phyloP scores from a whole-genome alignment of 192 early-diverging fungal species.

The Gigaspora rosea region DNA sequence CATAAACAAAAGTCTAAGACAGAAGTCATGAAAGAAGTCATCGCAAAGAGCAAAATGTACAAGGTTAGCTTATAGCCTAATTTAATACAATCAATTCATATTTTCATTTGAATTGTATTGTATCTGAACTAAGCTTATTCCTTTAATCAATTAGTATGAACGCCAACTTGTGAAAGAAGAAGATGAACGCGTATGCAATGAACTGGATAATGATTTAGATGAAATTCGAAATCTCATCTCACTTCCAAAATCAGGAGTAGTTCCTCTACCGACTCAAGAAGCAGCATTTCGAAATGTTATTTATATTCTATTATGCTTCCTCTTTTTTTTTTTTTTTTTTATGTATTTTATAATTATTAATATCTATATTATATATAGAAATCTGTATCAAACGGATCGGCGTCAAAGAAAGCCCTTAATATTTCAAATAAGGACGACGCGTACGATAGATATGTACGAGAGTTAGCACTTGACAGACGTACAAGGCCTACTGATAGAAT shows the following conservation, averaged over 20 bases:
- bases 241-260: conserved; percentile 36
- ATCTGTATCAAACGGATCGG: neutral
- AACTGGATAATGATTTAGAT: conserved; percentile 90
- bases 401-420: neutral
- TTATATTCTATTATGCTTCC: no score
- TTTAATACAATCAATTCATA: neutral
- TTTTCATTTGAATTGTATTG: neutral
- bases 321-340: neutral
- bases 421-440: conserved; percentile 34
- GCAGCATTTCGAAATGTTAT: conserved; percentile 16
- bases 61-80: conserved; percentile 52
- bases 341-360: neutral
- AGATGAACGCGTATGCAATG: conserved; percentile 74
- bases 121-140: neutral
- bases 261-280: conserved; percentile 33
- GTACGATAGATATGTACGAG: conserved; percentile 83
- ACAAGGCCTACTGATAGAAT: conserved; percentile 86
- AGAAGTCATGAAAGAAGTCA: conserved; percentile 97
- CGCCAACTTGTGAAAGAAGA: conserved; percentile 87
- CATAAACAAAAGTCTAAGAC: conserved; percentile 77
- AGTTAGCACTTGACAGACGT: conserved; percentile 82
- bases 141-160: conserved; percentile 55
- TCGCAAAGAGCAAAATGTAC: conserved; percentile 95
- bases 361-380: neutral
- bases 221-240: conserved; percentile 72